A percentile compares a stretch with the other conserved stretches of the same genome.
Evolutionary conservation across 352 stramenopile genomes (phyloP).

Genomic region (Phytophthora parvispora): DNA sequence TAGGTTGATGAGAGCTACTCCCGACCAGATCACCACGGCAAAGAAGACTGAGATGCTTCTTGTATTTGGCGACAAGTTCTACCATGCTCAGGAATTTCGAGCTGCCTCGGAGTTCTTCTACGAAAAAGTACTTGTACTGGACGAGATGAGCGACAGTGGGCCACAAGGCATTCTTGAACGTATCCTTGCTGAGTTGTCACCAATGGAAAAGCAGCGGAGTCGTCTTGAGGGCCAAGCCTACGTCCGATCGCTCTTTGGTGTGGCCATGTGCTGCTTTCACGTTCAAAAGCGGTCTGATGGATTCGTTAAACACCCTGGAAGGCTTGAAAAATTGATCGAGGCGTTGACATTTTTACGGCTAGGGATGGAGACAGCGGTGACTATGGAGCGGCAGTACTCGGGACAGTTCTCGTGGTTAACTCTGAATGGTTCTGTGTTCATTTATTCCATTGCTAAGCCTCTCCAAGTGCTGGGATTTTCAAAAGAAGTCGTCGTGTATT

Average conservation of each 20-base stretch:
- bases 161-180: conserved; percentile 12
- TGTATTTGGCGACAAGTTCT: conserved; percentile 61
- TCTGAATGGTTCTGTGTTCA: conserved; percentile 70
- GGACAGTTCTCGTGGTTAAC: conserved; percentile 65
- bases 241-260: conserved; percentile 54
- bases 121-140: conserved; percentile 34
- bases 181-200: conserved; percentile 5
- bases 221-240: conserved; percentile 37
- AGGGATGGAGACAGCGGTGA: conserved; percentile 54
- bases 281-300: conserved; percentile 42
- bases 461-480: conserved; percentile 61
- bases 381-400: conserved; percentile 40
- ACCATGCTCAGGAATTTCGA: conserved; percentile 48
- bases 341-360: conserved; percentile 45
- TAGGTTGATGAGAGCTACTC: conserved; percentile 35
- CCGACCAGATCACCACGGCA: conserved; percentile 32
- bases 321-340: conserved; percentile 56
- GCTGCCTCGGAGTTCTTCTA: conserved; percentile 69
- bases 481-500: conserved; percentile 57
- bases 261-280: conserved; percentile 55
- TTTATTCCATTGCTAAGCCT: conserved; percentile 64
- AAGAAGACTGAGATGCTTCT: conserved; percentile 62
- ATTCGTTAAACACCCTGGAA: conserved; percentile 55
- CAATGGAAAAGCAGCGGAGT: not conserved
- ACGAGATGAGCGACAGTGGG: conserved; percentile 1